A percentile compares a stretch with the other conserved stretches of the same genome.
Conservation (phyloP, 768 basidiomycete species). For the Leccinum obscurum region DNA sequence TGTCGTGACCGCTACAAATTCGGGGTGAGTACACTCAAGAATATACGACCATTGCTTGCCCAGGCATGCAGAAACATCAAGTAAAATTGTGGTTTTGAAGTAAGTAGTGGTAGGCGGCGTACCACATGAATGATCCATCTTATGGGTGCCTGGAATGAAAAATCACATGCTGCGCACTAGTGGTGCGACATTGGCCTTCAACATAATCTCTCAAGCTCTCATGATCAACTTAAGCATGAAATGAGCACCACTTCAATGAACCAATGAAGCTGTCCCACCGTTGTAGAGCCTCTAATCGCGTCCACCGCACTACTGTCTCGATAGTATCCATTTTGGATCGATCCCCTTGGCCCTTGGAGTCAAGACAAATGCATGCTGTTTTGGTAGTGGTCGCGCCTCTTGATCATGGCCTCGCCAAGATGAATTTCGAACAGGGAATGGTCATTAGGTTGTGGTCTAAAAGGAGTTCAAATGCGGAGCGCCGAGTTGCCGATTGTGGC, state of each 20-base stretch:
- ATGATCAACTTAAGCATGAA: neutral
- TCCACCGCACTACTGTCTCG: neutral
- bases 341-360: neutral
- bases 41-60: neutral
- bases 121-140: neutral
- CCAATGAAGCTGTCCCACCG: neutral
- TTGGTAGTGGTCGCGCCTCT: neutral
- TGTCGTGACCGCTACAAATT: neutral
- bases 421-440: neutral
- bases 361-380: neutral
- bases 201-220: neutral
- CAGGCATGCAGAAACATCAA: neutral
- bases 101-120: neutral
- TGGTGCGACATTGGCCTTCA: neutral
- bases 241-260: neutral
- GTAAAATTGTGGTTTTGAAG: neutral
- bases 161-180: no score
- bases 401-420: no score
- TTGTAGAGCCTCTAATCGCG: neutral
- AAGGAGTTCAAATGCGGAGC: neutral
- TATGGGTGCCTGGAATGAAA: neutral
- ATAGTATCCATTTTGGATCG: neutral
- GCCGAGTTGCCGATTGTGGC: neutral
- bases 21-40: neutral
- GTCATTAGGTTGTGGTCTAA: neutral